Conservation (phyloP, 805 yeast species). For the Starmera pachycereana region DNA sequence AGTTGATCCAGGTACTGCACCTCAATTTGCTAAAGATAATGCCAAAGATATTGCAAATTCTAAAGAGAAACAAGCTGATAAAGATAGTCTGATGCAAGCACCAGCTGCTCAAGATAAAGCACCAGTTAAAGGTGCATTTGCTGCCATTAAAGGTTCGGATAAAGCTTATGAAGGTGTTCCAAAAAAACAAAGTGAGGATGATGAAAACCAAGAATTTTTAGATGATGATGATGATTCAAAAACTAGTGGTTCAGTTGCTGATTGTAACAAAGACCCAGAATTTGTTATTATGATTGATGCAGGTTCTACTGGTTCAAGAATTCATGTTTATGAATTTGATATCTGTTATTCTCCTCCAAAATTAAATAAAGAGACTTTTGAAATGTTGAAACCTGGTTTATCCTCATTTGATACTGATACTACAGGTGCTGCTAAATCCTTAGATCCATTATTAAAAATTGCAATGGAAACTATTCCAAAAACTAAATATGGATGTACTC, state of each 20-base stretch:
- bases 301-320: constrained; percentile 94
- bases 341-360: constrained; percentile 78
- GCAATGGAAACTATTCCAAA: constrained; percentile 77
- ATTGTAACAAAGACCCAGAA: constrained; percentile 38
- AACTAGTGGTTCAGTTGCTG: constrained; percentile 7
- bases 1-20: constrained; percentile 11
- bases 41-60: constrained; percentile 3
- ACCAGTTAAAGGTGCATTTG: constrained; percentile 11
- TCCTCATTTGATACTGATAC: constrained; percentile 77
- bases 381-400: constrained; percentile 89
- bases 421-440: constrained; percentile 77
- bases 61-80: constrained; percentile 15
- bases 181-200: constrained; percentile 13
- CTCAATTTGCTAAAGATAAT: constrained; percentile 17
- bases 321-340: constrained; percentile 88
- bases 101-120: constrained; percentile 10
- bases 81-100: constrained; percentile 18
- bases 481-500: constrained; percentile 68
- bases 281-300: constrained; percentile 95
- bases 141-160: constrained; percentile 18
- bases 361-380: constrained; percentile 68
- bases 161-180: constrained; percentile 21
- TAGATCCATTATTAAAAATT: constrained; percentile 67
- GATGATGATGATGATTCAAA: constrained; percentile 19
- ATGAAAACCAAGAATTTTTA: constrained; percentile 15